Base-by-base conservation (phyloP, 768 basidiomycete genomes). In the Hypholoma sublateritium region DNA sequence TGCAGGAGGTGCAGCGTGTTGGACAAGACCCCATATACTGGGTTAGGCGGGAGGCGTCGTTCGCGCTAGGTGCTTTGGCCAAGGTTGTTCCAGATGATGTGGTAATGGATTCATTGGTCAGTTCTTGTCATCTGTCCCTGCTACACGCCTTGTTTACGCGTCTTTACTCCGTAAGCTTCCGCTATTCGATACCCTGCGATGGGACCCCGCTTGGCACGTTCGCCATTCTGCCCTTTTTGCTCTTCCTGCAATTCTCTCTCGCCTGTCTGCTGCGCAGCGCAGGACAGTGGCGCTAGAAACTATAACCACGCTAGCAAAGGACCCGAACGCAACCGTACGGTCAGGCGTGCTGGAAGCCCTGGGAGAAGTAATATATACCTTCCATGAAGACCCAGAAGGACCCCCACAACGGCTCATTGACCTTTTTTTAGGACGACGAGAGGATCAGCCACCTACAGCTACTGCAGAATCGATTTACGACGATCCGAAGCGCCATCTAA, bases 341-440 rank as follows among this genome's bases (percentile, higher is more conserved):
- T 82, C 82, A 14, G 91, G 90, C 3, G 85, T 89, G 2, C 79
- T 96, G 32, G 95, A 97, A 67, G 81, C 91, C 19, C 80, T 97
- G 5, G 95, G 95, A 2, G 95, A 97, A 71, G 86, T 96, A 35
- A 80, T 97, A 55, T 85, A 90, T 68, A 84, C 91, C 12, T 98
- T 98, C 70, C 79, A 82, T 55, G 74, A 81, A 35, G 79, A 84
- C 50, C 80, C 81, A 3, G 65, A 61, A 19, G 89, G 88, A 0
- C 90, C 91, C 9, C 95, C 95, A 3, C 67, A 77, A 21, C 83
- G 91, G 65, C 79, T 97, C 2, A 65, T 97, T 6, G 76, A 80
- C 17, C 77, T 95, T 48, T 98, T 94, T 72, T 75, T 95, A 36
- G 93, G 90, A 28, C 74, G 79, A 55, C 73, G 67, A 66, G 77